Percentiles rank a stretch among this genome's conserved stretches.
These are phyloP conservation scores for rapeseed (Brassica napus) DNA, from an alignment of 345 rosid genomes.

Conservation along the genomic window Da-Ae NC_063442.1:4978501-4979000, in stretches of 20 bases:
- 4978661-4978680: slow-evolving; percentile 93
- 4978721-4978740: slow-evolving; percentile 47
- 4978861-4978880: not conserved
- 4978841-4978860: not conserved
- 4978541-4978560: slow-evolving; percentile 12
- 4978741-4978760: not conserved
- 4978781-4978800: slow-evolving; percentile 4
- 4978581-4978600: not conserved
- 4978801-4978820: not conserved
- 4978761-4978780: not conserved
- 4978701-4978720: slow-evolving; percentile 40
- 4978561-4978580: slow-evolving; percentile 11
- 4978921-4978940: not conserved
- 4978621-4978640: slow-evolving; percentile 23
- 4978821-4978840: slow-evolving; percentile 4
- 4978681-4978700: slow-evolving; percentile 67
- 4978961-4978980: not conserved
- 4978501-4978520: not conserved
- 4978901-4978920: not conserved
- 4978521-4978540: not conserved
- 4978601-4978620: not conserved
- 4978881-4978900: not conserved
- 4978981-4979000: slow-evolving; percentile 63
- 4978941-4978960: not conserved
- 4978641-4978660: slow-evolving; percentile 36